Conservation (phyloP, 2,329 filamentous ascomycete species). For the Fusarium caatingaense region DNA sequence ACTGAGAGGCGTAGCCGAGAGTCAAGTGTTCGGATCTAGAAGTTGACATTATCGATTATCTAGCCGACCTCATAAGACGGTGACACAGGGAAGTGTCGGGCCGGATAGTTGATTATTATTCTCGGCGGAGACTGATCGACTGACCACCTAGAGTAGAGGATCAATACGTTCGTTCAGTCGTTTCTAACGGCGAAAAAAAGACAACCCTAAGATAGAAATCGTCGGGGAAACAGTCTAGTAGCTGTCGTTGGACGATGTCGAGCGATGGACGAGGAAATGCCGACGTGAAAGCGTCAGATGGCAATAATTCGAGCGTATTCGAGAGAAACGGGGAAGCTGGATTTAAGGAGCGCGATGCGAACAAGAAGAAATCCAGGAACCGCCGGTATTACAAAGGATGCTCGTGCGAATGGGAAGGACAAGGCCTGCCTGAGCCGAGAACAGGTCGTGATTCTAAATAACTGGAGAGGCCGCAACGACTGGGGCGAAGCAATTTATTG, state of each 20-base stretch:
- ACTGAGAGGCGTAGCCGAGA: constrained; percentile 81
- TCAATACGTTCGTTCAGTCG: constrained; percentile 33
- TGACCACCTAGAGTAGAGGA: constrained; percentile 22
- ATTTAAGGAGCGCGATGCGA: constrained; percentile 46
- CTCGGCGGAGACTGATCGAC: constrained; percentile 33
- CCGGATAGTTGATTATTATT: constrained; percentile 46
- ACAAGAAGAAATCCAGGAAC: constrained; percentile 47
- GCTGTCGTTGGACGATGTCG: constrained; percentile 27
- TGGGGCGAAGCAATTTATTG: constrained; percentile 39
- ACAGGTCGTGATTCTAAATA: constrained; percentile 35
- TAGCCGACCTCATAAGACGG: constrained; percentile 61
- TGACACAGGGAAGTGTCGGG: constrained; percentile 43
- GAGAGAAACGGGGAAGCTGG: constrained; percentile 39
- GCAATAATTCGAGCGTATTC: constrained; percentile 37
- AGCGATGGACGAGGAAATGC: constrained; percentile 26
- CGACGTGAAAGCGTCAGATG: constrained; percentile 34
- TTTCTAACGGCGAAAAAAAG: constrained; percentile 32
- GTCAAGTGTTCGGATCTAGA: constrained; percentile 87
- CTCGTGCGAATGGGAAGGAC: constrained; percentile 44
- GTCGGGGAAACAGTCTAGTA: constrained; percentile 26
- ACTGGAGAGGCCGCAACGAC: constrained; percentile 29
- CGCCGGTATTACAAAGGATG: constrained; percentile 52
- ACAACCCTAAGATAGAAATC: constrained; percentile 25
- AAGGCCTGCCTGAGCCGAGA: constrained; percentile 38
- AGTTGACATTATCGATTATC: constrained; percentile 94